phyloP scores from a whole-genome alignment of 2,329 filamentous ascomycete genomes.

The Ceratocystis cubensis region DNA sequence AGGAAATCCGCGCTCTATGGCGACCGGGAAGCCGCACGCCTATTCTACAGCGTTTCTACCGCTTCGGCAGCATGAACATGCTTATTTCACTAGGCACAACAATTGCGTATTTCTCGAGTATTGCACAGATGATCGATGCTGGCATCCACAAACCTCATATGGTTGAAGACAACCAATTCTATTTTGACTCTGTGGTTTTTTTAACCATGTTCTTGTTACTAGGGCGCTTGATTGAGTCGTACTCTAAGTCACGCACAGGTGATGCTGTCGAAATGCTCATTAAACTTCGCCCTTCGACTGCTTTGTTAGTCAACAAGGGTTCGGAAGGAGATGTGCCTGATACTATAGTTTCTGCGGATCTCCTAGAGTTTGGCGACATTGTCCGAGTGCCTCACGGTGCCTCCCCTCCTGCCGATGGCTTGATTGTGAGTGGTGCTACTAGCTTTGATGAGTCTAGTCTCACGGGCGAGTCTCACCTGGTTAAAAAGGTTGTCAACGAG shows the following conservation, averaged over 20 bases:
- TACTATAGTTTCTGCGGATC: slow-evolving; percentile 44
- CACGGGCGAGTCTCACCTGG: slow-evolving; percentile 61
- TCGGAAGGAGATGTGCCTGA: slow-evolving; percentile 30
- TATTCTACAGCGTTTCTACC: slow-evolving; percentile 63
- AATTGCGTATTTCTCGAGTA: slow-evolving; percentile 74
- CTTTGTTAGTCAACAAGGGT: slow-evolving; percentile 49
- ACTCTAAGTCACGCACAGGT: slow-evolving; percentile 82
- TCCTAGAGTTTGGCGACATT: slow-evolving; percentile 60
- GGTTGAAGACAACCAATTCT: slow-evolving; percentile 45
- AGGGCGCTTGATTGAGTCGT: slow-evolving; percentile 67
- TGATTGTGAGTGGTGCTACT: slow-evolving; percentile 48
- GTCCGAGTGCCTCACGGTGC: slow-evolving; percentile 66
- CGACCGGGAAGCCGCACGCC: slow-evolving; percentile 60
- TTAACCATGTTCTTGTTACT: slow-evolving; percentile 74
- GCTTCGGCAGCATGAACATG: slow-evolving; percentile 96
- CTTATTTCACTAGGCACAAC: slow-evolving; percentile 79
- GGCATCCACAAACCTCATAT: slow-evolving; percentile 34
- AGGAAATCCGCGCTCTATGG: slow-evolving; percentile 70
- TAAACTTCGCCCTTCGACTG: slow-evolving; percentile 64
- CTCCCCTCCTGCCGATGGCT: slow-evolving; percentile 75
- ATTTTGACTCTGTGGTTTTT: slow-evolving; percentile 90
- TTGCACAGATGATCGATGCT: slow-evolving; percentile 59
- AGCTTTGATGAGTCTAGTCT: slow-evolving; percentile 83
- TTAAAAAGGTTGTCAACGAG: slow-evolving; percentile 52
- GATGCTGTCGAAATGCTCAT: slow-evolving; percentile 72